Evolutionary conservation across 148 eudicot genomes (phyloP).

Genomic region (Camellia sinensis): DNA sequence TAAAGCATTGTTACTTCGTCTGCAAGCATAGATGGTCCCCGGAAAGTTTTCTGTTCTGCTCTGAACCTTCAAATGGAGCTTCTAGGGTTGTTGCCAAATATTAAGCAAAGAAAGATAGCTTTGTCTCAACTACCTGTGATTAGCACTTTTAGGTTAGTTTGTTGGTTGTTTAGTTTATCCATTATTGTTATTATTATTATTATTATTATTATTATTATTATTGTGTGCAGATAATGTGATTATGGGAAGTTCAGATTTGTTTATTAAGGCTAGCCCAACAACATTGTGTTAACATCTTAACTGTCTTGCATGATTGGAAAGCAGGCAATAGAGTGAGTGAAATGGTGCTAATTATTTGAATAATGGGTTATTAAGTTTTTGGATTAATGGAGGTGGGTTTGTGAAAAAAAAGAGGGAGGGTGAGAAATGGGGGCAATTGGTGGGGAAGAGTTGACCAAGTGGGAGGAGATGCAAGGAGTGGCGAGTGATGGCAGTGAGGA

Average conservation of each 20-base stretch:
- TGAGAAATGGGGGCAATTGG: slow-evolving; percentile 64
- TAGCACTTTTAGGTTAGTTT: slow-evolving; percentile 23
- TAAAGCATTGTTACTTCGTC: slow-evolving; percentile 33
- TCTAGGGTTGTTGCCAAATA: slow-evolving; percentile 32
- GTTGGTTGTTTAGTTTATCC: slow-evolving; percentile 14
- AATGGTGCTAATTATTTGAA: slow-evolving; percentile 19
- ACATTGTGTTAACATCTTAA: slow-evolving; percentile 15
- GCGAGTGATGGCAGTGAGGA: slow-evolving; percentile 39
- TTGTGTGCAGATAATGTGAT: slow-evolving; percentile 31
- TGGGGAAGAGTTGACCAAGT: slow-evolving; percentile 61
- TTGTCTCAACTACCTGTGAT: slow-evolving; percentile 65
- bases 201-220: slow-evolving; percentile 37
- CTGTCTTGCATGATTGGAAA: slow-evolving; percentile 22
- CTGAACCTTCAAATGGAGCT: slow-evolving; percentile 17
- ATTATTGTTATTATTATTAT: slow-evolving; percentile 36
- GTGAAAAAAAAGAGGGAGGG: slow-evolving; percentile 9
- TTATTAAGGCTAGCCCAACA: slow-evolving; percentile 19
- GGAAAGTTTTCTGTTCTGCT: slow-evolving; percentile 23
- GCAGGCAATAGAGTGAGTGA: slow-evolving; percentile 15
- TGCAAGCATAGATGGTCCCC: slow-evolving; percentile 48
- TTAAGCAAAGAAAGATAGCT: slow-evolving; percentile 34
- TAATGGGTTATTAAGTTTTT: slow-evolving; percentile 13
- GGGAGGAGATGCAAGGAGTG: slow-evolving; percentile 55
- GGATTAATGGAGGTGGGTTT: slow-evolving; percentile 21
- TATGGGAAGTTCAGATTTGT: slow-evolving; percentile 27